phyloP scores from a whole-genome alignment of 441 rosid species.

The Geranium incanum region DNA sequence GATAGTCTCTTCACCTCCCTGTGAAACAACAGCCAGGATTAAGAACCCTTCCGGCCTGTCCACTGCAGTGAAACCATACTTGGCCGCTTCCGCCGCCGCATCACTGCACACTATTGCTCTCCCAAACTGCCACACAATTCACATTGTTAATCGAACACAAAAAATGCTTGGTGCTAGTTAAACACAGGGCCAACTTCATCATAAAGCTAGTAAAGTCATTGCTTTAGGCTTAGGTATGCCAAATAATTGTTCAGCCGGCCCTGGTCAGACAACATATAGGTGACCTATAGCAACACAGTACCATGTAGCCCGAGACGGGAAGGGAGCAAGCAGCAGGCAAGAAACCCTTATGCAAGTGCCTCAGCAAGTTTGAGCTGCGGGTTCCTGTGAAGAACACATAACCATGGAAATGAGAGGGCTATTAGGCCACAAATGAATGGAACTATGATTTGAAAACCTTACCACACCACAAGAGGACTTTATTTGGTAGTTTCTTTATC shows the following conservation, averaged over 20 bases:
- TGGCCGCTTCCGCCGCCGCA: conserved; percentile 77
- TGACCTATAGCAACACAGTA: conserved; percentile 12
- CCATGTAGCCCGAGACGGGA: conserved; percentile 75
- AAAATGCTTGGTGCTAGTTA: too few species aligned
- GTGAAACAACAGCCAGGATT: conserved; percentile 52
- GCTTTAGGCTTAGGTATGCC: too few species aligned
- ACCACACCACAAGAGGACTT: conserved; percentile 81
- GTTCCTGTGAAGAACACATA: conserved; percentile 33
- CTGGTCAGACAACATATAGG: too few species aligned
- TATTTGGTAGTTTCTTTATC: conserved; percentile 55
- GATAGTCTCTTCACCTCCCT: conserved; percentile 37
- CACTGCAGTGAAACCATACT: conserved; percentile 57
- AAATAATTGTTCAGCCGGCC: too few species aligned
- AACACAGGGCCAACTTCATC: too few species aligned
- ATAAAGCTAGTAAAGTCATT: too few species aligned
- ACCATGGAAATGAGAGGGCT: background rate
- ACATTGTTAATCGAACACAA: background rate
- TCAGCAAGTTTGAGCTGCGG: conserved; percentile 55
- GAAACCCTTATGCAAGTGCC: conserved; percentile 72
- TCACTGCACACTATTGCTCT: conserved; percentile 70
- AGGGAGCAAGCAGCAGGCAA: conserved; percentile 60
- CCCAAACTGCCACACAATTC: conserved; percentile 42
- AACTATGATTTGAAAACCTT: conserved; percentile 15
- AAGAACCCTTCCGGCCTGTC: conserved; percentile 73
- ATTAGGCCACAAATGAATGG: background rate